Percentiles rank a stretch among this genome's conserved stretches.
These are phyloP conservation scores for Cinnamomum chago DNA, from an alignment of 164 flowering plant genomes.

Conservation along the genomic window DNA sequence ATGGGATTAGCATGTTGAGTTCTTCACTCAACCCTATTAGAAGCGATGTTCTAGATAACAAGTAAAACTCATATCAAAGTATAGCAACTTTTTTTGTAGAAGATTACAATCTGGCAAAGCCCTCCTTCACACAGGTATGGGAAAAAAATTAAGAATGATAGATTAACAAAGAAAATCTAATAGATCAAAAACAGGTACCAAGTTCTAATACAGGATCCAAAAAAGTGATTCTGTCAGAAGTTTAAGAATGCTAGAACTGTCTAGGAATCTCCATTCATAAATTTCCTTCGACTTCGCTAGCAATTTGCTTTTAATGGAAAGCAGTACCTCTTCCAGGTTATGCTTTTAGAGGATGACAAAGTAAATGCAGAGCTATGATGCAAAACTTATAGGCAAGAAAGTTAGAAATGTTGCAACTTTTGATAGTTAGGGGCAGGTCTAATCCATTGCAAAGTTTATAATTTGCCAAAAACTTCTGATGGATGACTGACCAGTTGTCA, in stretches of 20 bases:
- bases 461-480: background rate
- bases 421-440: background rate
- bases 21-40: no score
- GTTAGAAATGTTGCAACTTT: background rate
- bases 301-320: background rate
- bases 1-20: no score
- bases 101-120: no score
- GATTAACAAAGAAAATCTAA: no score
- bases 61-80: no score
- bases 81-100: no score
- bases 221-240: background rate
- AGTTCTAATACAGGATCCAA: no score
- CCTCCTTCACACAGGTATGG: no score
- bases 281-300: background rate
- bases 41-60: no score
- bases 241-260: background rate
- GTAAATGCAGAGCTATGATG: background rate
- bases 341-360: background rate
- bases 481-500: slow-evolving; percentile 43
- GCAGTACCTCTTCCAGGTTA: background rate
- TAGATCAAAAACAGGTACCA: no score
- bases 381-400: background rate
- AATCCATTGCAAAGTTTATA: background rate
- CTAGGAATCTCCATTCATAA: background rate
- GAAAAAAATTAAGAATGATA: no score